Percentiles rank a stretch among this genome's conserved stretches.
phyloP scores from a whole-genome alignment of 2,329 filamentous ascomycete genomes.

The Arthroderma sp. region DNA sequence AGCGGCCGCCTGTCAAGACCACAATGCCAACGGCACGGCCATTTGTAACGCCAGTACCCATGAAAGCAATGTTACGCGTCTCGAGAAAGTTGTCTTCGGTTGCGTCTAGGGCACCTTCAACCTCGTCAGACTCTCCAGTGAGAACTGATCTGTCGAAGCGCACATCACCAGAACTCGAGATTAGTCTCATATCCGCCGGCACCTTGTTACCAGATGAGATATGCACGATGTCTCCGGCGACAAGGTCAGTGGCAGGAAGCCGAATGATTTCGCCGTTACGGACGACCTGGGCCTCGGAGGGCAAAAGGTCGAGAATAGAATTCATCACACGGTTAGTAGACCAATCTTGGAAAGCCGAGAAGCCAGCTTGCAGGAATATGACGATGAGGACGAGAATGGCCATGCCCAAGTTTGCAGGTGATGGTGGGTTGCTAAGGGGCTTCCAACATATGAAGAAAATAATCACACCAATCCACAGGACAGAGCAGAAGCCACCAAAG shows the following conservation, averaged over 20 bases:
- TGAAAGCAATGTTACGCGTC: constrained; percentile 61
- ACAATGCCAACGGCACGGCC: constrained; percentile 56
- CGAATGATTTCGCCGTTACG: constrained; percentile 45
- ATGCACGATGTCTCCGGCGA: constrained; percentile 58
- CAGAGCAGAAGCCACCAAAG: constrained; percentile 63
- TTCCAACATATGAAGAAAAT: constrained; percentile 68
- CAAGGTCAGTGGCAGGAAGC: constrained; percentile 48
- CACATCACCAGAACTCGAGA: constrained; percentile 55
- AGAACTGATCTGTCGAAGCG: constrained; percentile 63
- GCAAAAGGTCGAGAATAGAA: constrained; percentile 66
- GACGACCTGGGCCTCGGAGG: constrained; percentile 55
- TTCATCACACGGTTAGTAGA: constrained; percentile 66
- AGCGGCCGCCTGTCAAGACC: constrained; percentile 58
- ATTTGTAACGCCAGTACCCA: constrained; percentile 66
- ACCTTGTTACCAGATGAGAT: constrained; percentile 63
- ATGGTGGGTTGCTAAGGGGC: constrained; percentile 60
- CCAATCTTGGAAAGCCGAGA: constrained; percentile 63
- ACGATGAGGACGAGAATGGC: constrained; percentile 61
- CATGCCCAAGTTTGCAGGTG: constrained; percentile 57
- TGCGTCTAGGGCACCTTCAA: constrained; percentile 50
- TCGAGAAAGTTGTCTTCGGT: constrained; percentile 66
- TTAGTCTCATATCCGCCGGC: constrained; percentile 59
- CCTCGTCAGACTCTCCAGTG: constrained; percentile 55
- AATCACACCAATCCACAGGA: constrained; percentile 56
- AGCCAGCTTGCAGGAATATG: constrained; percentile 56